Evolutionary conservation across 306 rosid genomes (phyloP).

Genomic region (Ormosia emarginata): DNA sequence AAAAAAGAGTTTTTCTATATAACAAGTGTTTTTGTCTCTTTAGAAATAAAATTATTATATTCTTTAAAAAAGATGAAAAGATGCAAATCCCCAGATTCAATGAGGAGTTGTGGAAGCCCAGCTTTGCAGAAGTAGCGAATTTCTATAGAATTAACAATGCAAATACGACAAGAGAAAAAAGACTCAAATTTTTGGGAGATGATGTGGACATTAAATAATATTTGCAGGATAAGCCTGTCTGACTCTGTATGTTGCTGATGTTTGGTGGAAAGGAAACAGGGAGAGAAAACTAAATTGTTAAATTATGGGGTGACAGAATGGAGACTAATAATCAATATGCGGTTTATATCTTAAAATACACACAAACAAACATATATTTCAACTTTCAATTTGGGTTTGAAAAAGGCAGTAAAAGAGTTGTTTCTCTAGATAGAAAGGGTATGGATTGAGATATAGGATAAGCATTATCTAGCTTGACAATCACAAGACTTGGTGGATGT

Average conservation of each 20-base stretch:
- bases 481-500: no score
- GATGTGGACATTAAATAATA: not conserved
- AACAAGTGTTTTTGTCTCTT: no score
- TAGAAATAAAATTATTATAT: no score
- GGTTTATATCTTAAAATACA: not conserved
- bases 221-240: constrained; percentile 8
- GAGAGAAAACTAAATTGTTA: not conserved
- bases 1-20: no score
- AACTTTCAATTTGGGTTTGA: not conserved
- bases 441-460: not conserved
- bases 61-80: no score
- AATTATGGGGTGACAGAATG: not conserved
- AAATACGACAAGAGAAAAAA: not conserved
- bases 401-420: not conserved
- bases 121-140: not conserved
- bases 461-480: not conserved
- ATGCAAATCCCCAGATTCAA: no score
- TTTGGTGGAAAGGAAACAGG: constrained; percentile 19
- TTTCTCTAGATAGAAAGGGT: not conserved
- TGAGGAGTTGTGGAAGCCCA: not conserved
- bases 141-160: not conserved
- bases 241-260: not conserved
- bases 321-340: not conserved
- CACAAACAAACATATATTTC: not conserved
- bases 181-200: not conserved